Evolutionary conservation across 176 grass and related monocot species (phyloP), one percentile per base, ranked within the genome.

Genomic region (Stipa capillata): DNA sequence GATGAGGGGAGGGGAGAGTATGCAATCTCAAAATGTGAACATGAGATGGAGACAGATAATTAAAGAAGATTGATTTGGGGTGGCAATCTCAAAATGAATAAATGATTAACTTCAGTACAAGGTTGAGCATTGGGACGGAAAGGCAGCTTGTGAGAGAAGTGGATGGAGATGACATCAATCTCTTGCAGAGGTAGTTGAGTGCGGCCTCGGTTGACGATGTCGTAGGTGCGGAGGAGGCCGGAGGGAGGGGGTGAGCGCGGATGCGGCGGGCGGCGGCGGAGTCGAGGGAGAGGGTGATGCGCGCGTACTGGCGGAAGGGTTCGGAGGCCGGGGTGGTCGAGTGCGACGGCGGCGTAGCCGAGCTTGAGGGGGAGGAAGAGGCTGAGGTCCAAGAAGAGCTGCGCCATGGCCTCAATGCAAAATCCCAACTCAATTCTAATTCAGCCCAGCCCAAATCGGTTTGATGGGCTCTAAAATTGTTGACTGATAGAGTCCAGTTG

Each of bases 301-400:
- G 86, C 5, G 86, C 76, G 89, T 80, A 90, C 82, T 90, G 87
- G 45, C 89, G 82, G 81, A 95, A 91, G 53, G 86, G 35, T n/a
- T 77, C 39, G 3, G 61, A 40, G 12, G 27, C 16, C 82, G 29
- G 84, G 83, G 43, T 79, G 85, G 63, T 91, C 86, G 71, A 78
- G 87, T 8, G 81, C 65, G 43, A 76, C 16, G 47, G 54, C 71
- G 14, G 55, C 15, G 25, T 69, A 67, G 9, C 76, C 79, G 36
- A 79, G 85, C 8, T 82, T 69, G 11, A 87, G 72, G 0, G 69
- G 64, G 10, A 77, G 81, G 70, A 91, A 35, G 85, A 62, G 54
- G 20, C 60, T 37, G 33, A 91, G 85, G 18, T 87, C 85, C 57
- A 88, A 91, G 82, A 85, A 91, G 28, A 74, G 45, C n/a, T n/a